Base-by-base conservation (phyloP, 257 asterid species). In the Nicotiana noctiflora region DNA sequence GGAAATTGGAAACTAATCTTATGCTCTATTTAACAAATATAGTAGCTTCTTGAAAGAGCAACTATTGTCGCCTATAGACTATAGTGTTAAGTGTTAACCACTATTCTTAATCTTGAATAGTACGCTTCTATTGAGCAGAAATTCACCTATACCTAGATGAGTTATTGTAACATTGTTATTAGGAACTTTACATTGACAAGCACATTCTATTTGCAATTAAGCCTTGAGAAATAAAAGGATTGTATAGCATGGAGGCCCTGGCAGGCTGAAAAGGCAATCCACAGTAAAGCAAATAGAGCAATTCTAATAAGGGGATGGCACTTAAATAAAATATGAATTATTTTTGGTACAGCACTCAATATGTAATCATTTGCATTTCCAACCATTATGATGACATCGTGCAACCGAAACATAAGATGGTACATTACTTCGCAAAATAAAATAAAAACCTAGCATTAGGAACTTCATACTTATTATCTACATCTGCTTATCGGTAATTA, bases 401-500 rank as follows among this genome's bases (percentile, higher is more conserved):
- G 40, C 60, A 14, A 23, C 15, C 44, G 9, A 4, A 72, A 72
- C 60, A 23, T 4, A 49, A 15, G 61, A 74, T 3, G 56, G 56
- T 51, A 51, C 44, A 74, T 25, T 10, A 74, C 23, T 74, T 7
- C 15, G 17, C 51, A 37, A 74, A 25, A 29, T 25, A 15, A 51
- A 74, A 74, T 15, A 14, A 49, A 72, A 72, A 15, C 46, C 79
- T 74, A 74, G 79, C 62, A 74, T 49, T 25, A 13, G 25, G 23
- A 25, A 74, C 60, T 74, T 7, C 25, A 49, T 13, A 25, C 5
- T 7, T 83, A 80, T 2, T 83, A 81, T 83, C 82, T 84, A 81
- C 85, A 81, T 77, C 82, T 67, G 44, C 79, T 84, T 83, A 70
- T n/a, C 65, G 75, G 79, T 84, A 83, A 64, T 70, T 85, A 1